phyloP scores from a whole-genome alignment of 208 protist genomes.

The Leishmania mexicana region DNA sequence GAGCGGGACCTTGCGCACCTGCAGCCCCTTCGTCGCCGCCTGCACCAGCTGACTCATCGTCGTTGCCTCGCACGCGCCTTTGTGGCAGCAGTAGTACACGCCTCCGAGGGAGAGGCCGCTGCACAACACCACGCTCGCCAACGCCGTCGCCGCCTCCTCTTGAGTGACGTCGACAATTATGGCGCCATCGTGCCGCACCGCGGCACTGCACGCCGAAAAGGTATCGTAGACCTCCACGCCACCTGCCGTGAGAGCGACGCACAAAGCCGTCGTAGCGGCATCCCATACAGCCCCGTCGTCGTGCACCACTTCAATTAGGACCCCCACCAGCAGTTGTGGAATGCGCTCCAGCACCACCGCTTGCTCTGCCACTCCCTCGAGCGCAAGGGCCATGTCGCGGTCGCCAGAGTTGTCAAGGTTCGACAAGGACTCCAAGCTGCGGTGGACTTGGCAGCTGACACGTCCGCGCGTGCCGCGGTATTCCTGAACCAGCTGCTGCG shows the following conservation, averaged over 20 bases:
- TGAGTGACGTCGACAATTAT: conserved; percentile 58
- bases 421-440: conserved; percentile 33
- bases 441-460: conserved; percentile 62
- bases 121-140: conserved; percentile 53
- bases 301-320: conserved; percentile 70
- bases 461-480: conserved; percentile 80
- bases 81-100: conserved; percentile 62
- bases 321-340: conserved; percentile 79
- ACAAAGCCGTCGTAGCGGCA: conserved; percentile 65
- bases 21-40: conserved; percentile 45
- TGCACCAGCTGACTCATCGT: conserved; percentile 60
- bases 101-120: conserved; percentile 47
- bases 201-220: conserved; percentile 72
- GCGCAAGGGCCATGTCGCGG: conserved; percentile 57
- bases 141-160: conserved; percentile 45
- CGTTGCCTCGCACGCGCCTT: conserved; percentile 59
- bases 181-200: conserved; percentile 53
- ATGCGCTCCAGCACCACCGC: conserved; percentile 73
- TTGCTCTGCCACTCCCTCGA: conserved; percentile 84
- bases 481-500: conserved; percentile 86
- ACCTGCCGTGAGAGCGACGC: conserved; percentile 61
- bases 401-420: conserved; percentile 31
- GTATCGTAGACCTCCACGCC: conserved; percentile 75
- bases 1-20: conserved; percentile 47
- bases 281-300: conserved; percentile 81